phyloP scores from a whole-genome alignment of 2,329 filamentous ascomycete species.

The Diatrype stigma region DNA sequence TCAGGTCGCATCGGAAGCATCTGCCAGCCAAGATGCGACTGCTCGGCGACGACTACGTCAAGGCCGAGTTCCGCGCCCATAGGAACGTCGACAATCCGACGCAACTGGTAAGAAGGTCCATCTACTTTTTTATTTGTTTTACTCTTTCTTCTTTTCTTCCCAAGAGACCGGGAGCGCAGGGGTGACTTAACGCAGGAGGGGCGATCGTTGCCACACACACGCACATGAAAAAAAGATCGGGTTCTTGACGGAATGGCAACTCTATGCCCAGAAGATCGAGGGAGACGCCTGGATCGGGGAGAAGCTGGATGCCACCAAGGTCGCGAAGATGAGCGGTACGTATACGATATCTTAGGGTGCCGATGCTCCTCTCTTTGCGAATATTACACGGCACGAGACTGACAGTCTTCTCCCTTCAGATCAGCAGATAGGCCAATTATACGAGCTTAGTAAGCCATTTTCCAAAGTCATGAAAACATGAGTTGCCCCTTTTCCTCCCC shows the following conservation, averaged over 20 bases:
- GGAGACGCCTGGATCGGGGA: conserved; percentile 81
- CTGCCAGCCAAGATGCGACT: conserved; percentile 71
- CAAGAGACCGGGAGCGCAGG: too few species aligned
- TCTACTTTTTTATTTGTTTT: background rate
- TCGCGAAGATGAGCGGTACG: conserved; percentile 92
- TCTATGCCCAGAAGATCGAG: conserved; percentile 89
- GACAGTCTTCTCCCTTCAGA: conserved; percentile 50
- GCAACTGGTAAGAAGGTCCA: conserved; percentile 66
- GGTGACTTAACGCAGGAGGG: background rate
- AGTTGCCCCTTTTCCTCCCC: background rate
- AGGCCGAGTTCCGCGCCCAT: conserved; percentile 86
- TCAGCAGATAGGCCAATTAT: conserved; percentile 88
- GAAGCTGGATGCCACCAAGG: conserved; percentile 75
- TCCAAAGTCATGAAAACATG: too few species aligned
- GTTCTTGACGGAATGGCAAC: conserved; percentile 94
- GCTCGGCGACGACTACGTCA: conserved; percentile 89
- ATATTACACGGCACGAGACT: background rate
- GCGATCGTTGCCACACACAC: background rate
- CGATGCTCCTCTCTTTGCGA: background rate
- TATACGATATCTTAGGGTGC: conserved; percentile 9
- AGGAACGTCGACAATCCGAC: conserved; percentile 81
- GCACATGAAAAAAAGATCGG: conserved; percentile 73
- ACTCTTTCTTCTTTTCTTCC: background rate
- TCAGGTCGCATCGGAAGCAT: conserved; percentile 80
- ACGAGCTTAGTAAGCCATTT: conserved; percentile 61